phyloP scores from a whole-genome alignment of 805 yeast species.

The Metschnikowia sp. region DNA sequence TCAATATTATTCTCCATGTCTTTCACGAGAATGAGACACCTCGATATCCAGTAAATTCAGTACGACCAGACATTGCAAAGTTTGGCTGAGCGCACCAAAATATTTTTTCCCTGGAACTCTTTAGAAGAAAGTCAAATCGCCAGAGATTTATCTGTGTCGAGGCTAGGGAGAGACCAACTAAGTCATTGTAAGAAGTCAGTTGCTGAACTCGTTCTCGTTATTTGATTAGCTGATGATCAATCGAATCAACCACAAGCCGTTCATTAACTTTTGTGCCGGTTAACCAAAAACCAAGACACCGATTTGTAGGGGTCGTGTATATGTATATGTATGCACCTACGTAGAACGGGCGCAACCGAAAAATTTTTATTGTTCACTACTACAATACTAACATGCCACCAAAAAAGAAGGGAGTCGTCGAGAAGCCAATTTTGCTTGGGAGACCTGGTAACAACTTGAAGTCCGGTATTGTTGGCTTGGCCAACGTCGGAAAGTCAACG shows the following conservation, averaged over 20 bases:
- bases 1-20: too few species aligned
- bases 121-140: not conserved
- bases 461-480: conserved; percentile 42
- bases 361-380: conserved; percentile 11
- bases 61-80: not conserved
- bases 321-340: conserved; percentile 1
- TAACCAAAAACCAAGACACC: not conserved
- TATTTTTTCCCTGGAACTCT: not conserved
- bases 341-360: conserved; percentile 14
- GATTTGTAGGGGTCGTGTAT: conserved; percentile 5
- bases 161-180: not conserved
- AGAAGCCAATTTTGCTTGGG: conserved; percentile 68
- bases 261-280: too few species aligned
- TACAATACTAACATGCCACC: conserved; percentile 56
- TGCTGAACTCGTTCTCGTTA: too few species aligned
- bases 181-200: too few species aligned
- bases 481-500: conserved; percentile 23
- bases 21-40: not conserved
- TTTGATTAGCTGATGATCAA: not conserved
- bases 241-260: not conserved
- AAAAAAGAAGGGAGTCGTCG: conserved; percentile 61
- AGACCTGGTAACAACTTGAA: conserved; percentile 36
- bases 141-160: not conserved
- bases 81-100: too few species aligned
- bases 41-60: too few species aligned